Evolutionary conservation across 257 asterid genomes (phyloP).

Genomic region (Nicotiana paniculata): DNA sequence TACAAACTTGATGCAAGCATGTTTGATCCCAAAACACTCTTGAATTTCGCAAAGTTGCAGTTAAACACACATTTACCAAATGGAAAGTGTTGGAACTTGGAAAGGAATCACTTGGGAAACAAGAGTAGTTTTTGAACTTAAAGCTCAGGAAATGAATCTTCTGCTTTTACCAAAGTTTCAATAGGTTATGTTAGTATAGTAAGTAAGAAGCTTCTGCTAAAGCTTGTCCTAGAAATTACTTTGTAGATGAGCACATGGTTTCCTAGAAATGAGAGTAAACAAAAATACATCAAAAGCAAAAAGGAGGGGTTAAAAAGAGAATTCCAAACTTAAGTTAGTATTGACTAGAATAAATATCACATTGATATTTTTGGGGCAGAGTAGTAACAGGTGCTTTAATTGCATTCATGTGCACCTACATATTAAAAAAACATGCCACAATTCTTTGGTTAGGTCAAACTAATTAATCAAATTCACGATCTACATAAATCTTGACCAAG

Average conservation of each 20-base stretch:
- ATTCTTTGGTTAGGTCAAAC: neutral
- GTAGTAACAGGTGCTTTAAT: neutral
- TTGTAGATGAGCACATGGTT: neutral
- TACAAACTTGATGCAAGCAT: too few species aligned
- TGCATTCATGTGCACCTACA: neutral
- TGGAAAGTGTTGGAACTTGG: neutral
- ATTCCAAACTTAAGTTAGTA: neutral
- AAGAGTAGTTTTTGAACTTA: neutral
- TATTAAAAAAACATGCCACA: neutral
- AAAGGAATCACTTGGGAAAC: neutral
- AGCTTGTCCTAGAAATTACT: neutral
- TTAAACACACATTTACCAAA: neutral
- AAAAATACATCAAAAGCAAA: neutral
- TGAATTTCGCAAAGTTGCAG: neutral
- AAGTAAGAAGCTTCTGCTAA: neutral
- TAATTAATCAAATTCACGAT: neutral
- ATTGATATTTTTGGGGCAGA: neutral
- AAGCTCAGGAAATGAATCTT: neutral
- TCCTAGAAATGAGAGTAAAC: neutral
- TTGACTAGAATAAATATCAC: neutral
- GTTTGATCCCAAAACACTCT: too few species aligned
- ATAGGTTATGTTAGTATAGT: neutral
- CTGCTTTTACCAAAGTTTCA: slow-evolving; percentile 1
- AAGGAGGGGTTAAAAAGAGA: neutral
- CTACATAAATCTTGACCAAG: neutral